Evolutionary conservation across 306 rosid genomes (phyloP).

Genomic region (Prinsepia uniflora): DNA sequence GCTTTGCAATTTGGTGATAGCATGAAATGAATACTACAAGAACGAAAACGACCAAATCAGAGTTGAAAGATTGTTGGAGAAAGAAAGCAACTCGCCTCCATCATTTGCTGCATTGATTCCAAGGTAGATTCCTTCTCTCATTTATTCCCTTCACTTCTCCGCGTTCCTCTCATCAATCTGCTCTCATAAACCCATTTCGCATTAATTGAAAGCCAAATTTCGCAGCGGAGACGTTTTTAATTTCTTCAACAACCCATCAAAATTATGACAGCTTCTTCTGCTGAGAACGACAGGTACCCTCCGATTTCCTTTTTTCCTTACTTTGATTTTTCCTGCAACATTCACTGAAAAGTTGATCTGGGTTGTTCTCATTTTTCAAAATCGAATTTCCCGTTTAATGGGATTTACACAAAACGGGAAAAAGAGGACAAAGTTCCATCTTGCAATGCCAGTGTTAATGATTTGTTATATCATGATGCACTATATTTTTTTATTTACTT

Average conservation of each 20-base stretch:
- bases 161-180: background rate
- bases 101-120: background rate
- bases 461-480: too few species aligned
- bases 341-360: constrained; percentile 4
- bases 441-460: background rate
- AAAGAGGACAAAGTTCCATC: background rate
- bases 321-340: background rate
- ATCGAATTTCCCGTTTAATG: background rate
- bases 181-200: background rate
- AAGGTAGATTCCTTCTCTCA: background rate
- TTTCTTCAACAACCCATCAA: too few species aligned
- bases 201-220: background rate
- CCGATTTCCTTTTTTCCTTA: background rate
- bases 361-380: background rate
- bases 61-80: background rate
- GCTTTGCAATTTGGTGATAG: too few species aligned
- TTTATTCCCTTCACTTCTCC: background rate
- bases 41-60: too few species aligned
- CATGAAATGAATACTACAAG: too few species aligned
- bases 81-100: background rate
- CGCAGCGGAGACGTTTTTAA: background rate
- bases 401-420: too few species aligned
- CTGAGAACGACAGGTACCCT: constrained; percentile 43
- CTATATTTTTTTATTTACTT: too few species aligned
- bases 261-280: constrained; percentile 45